Evolutionary conservation across 495 filamentous ascomycete species (phyloP).

Genomic region (Penicillium lagena): DNA sequence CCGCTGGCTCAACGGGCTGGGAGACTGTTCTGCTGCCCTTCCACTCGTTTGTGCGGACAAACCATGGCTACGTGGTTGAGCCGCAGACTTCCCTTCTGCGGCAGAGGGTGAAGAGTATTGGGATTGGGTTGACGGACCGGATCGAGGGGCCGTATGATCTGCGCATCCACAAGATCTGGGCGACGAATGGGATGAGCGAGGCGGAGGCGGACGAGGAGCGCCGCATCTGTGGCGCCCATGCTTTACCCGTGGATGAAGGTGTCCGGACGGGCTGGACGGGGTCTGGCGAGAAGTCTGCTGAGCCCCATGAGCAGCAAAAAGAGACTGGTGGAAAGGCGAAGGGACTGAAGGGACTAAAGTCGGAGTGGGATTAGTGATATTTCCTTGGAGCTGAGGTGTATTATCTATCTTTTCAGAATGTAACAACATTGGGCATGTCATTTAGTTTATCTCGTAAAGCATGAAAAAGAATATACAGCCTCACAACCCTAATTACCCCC

Average conservation of each 20-base stretch:
- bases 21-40: conserved; percentile 87
- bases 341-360: conserved; percentile 30
- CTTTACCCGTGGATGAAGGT: conserved; percentile 37
- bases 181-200: conserved; percentile 42
- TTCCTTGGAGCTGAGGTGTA: conserved; percentile 5
- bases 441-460: neutral
- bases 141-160: conserved; percentile 82
- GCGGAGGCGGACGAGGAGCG: conserved; percentile 33
- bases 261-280: conserved; percentile 25
- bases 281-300: neutral
- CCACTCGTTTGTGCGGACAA: conserved; percentile 90
- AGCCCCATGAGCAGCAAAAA: conserved; percentile 2
- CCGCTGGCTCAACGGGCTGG: conserved; percentile 67
- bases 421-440: conserved; percentile 3
- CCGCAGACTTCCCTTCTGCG: conserved; percentile 82
- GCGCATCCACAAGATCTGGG: conserved; percentile 80
- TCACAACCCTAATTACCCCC: conserved; percentile 32
- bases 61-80: conserved; percentile 82
- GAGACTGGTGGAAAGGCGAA: conserved; percentile 17
- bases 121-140: conserved; percentile 83
- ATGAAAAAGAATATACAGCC: neutral
- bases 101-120: conserved; percentile 76
- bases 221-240: conserved; percentile 36
- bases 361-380: conserved; percentile 32
- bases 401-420: conserved; percentile 2